Base-by-base conservation (phyloP, 2,329 filamentous ascomycete genomes). In the Neurospora sp. region DNA sequence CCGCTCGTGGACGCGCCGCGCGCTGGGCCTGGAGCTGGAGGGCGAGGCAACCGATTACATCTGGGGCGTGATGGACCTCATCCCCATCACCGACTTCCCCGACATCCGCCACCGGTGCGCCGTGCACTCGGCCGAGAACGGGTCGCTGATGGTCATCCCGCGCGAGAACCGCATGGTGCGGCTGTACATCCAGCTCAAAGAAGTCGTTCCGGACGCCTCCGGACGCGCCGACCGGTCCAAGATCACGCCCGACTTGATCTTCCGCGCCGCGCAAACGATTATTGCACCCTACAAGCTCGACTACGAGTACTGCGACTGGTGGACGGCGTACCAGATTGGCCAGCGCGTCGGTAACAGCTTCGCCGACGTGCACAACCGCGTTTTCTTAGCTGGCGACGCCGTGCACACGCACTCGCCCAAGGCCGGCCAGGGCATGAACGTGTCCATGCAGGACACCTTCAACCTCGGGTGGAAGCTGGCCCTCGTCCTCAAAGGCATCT, bases 351-450 rank as follows among this genome's bases (percentile, higher is more conserved):
- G 85, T 4, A 84, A 82, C 1, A 81, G 83, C 58, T 91, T 90
- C 77, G 33, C 33, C 0, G 85, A 83, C 52, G 82, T 82, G 7
- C 78, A 81, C 13, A 83, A 85, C 33, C 84, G 89, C 4, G 83
- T 93, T 10, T 93, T 93, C 76, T 82, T 93, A 4, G 88, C 89
- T 0, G 91, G 90, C 2, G 90, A 92, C 77, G 90, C 88, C 1
- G 86, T 87, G 1, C 83, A 84, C 73, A 86, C 84, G 0, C 83
- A 85, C 72, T 76, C 76, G 6, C 89, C 88, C 23, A 91, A 91
- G 75, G 89, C 87, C 0, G 89, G 89, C 1, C 89, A 91, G 75
- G 90, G 90, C 13, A 91, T 92, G 89, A 92, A 92, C 73, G 86
- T 91, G 2, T 86, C 83, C 38, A 90, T 92, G 86, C 89, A 91